These are phyloP conservation scores for Microascus cirrosus DNA, from an alignment of 2,329 filamentous ascomycete genomes.

Conservation along the genomic window DNA sequence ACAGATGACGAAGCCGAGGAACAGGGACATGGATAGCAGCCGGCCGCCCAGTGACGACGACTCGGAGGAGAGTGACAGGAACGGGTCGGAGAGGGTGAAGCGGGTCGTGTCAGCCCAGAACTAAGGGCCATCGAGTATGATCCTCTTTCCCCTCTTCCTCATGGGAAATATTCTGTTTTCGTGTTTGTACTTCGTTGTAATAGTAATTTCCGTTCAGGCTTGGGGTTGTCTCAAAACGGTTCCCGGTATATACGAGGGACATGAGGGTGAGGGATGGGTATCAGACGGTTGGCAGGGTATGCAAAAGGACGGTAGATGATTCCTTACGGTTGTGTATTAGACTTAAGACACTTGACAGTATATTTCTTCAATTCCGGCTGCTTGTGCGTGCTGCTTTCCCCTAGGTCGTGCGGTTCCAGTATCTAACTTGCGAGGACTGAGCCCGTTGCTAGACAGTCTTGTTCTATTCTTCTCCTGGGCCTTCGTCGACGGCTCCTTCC, in stretches of 20 bases:
- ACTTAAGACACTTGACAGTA: neutral
- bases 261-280: neutral
- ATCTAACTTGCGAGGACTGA: no score
- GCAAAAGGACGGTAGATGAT: neutral
- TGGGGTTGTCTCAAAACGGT: neutral
- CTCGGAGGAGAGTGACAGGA: slow-evolving; percentile 24
- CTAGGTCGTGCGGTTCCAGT: no score
- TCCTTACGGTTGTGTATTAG: neutral
- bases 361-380: neutral
- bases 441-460: no score
- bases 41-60: slow-evolving; percentile 39
- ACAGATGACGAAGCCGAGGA: slow-evolving; percentile 43
- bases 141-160: neutral
- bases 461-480: no score
- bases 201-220: neutral
- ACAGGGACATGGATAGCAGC: slow-evolving; percentile 30
- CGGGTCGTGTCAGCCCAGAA: neutral
- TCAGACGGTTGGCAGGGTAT: neutral
- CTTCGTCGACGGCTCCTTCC: no score
- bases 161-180: neutral
- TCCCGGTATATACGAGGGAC: neutral
- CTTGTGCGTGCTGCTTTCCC: no score
- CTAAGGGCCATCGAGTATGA: neutral
- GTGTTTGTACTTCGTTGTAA: neutral
- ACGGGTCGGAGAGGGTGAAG: neutral